phyloP scores from a whole-genome alignment of 2,329 filamentous ascomycete genomes.

The Raffaelea deltoideospora region DNA sequence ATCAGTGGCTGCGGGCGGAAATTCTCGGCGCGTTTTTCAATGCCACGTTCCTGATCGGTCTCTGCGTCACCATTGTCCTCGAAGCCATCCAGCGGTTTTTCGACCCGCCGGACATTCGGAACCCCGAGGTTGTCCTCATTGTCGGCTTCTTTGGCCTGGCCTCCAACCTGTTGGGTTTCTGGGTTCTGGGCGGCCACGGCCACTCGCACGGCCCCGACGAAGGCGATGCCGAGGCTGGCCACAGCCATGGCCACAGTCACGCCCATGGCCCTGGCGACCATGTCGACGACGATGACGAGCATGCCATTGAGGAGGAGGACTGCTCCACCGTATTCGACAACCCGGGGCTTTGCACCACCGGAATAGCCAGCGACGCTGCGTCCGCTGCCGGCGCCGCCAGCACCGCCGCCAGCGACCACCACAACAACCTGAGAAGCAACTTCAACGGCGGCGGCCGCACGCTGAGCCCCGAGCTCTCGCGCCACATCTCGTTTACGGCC shows the following conservation, averaged over 20 bases:
- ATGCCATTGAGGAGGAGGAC: constrained; percentile 24
- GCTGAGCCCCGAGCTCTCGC: constrained; percentile 18
- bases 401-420: neutral
- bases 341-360: too few species aligned
- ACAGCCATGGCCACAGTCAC: constrained; percentile 27
- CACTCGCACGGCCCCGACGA: constrained; percentile 55
- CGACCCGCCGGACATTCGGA: constrained; percentile 73
- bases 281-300: constrained; percentile 15
- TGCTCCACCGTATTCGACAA: too few species aligned
- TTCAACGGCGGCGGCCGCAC: constrained; percentile 15
- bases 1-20: constrained; percentile 87
- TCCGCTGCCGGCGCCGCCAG: constrained; percentile 34
- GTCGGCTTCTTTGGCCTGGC: constrained; percentile 75
- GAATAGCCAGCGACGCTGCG: constrained; percentile 17
- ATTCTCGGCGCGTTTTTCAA: constrained; percentile 94
- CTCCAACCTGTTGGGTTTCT: constrained; percentile 79
- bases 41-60: constrained; percentile 89
- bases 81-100: constrained; percentile 87
- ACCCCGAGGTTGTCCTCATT: constrained; percentile 75
- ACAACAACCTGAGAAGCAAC: constrained; percentile 13
- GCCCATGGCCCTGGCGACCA: constrained; percentile 16
- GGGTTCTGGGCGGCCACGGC: constrained; percentile 85
- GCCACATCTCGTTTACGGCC: constrained; percentile 24
- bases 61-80: constrained; percentile 91
- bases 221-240: constrained; percentile 34